Evolutionary conservation across 1,284 basidiomycete species (phyloP).

Genomic region (Agaricales sp.): DNA sequence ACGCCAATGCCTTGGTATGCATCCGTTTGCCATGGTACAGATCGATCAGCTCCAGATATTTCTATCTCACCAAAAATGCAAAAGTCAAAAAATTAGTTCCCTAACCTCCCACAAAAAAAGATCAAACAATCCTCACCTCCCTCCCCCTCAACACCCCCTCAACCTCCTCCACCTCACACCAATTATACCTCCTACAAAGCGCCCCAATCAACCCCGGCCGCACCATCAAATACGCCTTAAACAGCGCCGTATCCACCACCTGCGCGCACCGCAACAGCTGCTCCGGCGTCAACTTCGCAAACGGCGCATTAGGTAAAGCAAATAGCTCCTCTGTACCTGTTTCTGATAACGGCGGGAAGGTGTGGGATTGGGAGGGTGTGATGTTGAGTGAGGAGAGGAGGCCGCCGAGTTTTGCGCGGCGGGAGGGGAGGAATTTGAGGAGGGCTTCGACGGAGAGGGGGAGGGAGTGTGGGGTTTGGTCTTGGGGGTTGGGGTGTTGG

Average conservation of each 20-base stretch:
- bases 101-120: background rate
- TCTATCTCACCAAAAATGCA: conserved; percentile 33
- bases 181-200: conserved; percentile 87
- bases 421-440: conserved; percentile 70
- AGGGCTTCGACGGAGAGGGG: conserved; percentile 61
- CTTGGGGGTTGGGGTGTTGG: background rate
- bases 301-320: conserved; percentile 56
- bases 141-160: conserved; percentile 79
- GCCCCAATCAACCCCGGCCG: conserved; percentile 80
- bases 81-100: conserved; percentile 4
- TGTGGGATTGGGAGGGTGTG: conserved; percentile 57
- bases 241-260: conserved; percentile 91
- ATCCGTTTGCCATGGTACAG: conserved; percentile 93
- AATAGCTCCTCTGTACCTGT: conserved; percentile 67
- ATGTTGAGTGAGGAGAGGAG: conserved; percentile 65
- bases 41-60: conserved; percentile 85
- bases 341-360: conserved; percentile 54
- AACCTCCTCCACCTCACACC: conserved; percentile 95
- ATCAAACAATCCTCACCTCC: conserved; percentile 43
- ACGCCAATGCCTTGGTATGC: conserved; percentile 81
- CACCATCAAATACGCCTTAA: conserved; percentile 86
- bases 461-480: conserved; percentile 43
- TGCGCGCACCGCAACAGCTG: conserved; percentile 84
- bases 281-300: conserved; percentile 63
- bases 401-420: conserved; percentile 74